These are phyloP conservation scores for Stachybotrys chartarum DNA, from an alignment of 2,329 filamentous ascomycete genomes.

Conservation along the genomic window DNA sequence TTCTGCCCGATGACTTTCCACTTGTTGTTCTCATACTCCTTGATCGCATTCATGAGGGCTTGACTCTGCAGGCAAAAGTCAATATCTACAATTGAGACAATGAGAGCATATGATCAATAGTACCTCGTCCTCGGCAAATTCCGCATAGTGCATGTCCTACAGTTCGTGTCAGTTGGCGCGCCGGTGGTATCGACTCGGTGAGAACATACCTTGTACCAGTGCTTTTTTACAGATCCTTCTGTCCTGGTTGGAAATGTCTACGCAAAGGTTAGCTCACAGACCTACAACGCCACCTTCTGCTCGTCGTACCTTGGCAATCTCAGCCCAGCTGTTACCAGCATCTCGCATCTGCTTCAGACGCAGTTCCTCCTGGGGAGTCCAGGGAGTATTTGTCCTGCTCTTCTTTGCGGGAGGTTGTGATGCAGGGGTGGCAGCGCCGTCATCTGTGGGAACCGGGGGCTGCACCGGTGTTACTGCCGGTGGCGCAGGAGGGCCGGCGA, in stretches of 20 bases:
- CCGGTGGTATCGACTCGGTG: slow-evolving; percentile 1
- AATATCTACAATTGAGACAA: no score
- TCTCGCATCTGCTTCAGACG: slow-evolving; percentile 92
- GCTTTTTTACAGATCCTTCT: slow-evolving; percentile 97
- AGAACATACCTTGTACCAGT: slow-evolving; percentile 85
- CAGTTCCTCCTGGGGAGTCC: slow-evolving; percentile 92
- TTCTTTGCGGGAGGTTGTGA: slow-evolving; percentile 67
- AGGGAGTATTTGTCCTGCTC: slow-evolving; percentile 96
- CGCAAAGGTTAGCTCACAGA: slow-evolving; percentile 3
- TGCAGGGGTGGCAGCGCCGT: slow-evolving; percentile 18
- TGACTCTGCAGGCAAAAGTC: slow-evolving; percentile 47
- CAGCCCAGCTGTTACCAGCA: slow-evolving; percentile 88
- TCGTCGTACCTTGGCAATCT: slow-evolving; percentile 90
- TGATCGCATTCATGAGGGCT: slow-evolving; percentile 85
- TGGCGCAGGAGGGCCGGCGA: slow-evolving; percentile 18
- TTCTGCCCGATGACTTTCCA: slow-evolving; percentile 98
- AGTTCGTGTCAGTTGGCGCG: slow-evolving; percentile 3
- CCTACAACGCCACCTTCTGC: background rate
- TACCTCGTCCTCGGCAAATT: slow-evolving; percentile 97
- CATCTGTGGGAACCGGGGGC: slow-evolving; percentile 20
- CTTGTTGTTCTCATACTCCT: slow-evolving; percentile 97
- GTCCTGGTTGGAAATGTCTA: slow-evolving; percentile 88
- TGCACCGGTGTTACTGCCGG: slow-evolving; percentile 20
- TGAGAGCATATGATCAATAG: no score
- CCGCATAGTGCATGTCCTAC: slow-evolving; percentile 98